Evolutionary conservation across 257 asterid genomes (phyloP).

Genomic region (Craterostigma plantagineum): DNA sequence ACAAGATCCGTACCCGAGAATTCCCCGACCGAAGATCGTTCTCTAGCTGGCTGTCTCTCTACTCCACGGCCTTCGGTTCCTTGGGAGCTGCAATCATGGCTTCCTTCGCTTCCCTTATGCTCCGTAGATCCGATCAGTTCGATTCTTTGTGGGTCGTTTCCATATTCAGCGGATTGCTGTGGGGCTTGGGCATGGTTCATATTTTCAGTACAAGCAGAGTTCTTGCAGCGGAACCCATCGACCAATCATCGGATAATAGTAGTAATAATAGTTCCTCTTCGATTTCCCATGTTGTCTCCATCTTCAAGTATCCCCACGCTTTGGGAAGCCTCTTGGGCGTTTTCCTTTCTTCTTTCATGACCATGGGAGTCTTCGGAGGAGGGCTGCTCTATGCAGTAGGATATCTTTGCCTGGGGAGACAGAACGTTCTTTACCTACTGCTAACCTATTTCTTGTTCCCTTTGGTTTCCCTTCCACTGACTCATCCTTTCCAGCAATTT

Average conservation of each 20-base stretch:
- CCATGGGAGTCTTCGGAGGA: constrained; percentile 57
- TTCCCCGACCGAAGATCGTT: constrained; percentile 36
- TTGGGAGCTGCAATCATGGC: constrained; percentile 61
- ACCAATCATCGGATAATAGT: constrained; percentile 8
- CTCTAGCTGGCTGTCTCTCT: constrained; percentile 53
- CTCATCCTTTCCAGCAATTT: constrained; percentile 42
- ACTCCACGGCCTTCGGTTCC: constrained; percentile 64
- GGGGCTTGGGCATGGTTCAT: constrained; percentile 60
- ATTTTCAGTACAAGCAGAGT: constrained; percentile 10
- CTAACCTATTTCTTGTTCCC: constrained; percentile 57
- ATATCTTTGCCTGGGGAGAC: constrained; percentile 27
- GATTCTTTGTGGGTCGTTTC: constrained; percentile 78
- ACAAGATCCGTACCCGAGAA: constrained; percentile 20
- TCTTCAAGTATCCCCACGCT: constrained; percentile 61
- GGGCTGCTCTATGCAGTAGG: constrained; percentile 56
- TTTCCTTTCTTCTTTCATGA: constrained; percentile 53
- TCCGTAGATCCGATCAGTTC: constrained; percentile 41
- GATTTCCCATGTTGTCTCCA: constrained; percentile 27
- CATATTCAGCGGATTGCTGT: constrained; percentile 67
- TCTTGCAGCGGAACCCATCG: constrained; percentile 20
- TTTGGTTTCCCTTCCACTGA: constrained; percentile 45
- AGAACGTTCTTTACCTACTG: constrained; percentile 30
- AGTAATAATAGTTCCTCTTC: constrained; percentile 12
- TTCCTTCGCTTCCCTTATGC: constrained; percentile 56
- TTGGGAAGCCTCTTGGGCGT: constrained; percentile 68